Percentiles rank a stretch among this genome's conserved stretches.
These are phyloP conservation scores for Juncus effusus DNA, from an alignment of 176 grass and related monocot species.

Conservation along the genomic window DNA sequence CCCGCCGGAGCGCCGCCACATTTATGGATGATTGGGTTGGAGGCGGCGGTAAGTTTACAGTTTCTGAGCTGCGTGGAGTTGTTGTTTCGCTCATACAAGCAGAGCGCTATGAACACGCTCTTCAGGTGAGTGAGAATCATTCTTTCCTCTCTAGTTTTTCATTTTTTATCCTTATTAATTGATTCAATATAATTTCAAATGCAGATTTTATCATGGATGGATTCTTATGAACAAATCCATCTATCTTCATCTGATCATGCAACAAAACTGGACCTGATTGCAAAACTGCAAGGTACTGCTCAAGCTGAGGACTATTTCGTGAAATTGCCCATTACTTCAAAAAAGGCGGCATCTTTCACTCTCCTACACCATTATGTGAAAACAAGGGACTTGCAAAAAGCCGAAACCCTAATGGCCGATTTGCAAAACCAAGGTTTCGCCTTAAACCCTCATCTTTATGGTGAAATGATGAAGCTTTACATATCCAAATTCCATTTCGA, in stretches of 20 bases:
- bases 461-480: conserved; percentile 87
- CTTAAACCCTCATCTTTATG: conserved; percentile 63
- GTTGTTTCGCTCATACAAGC: conserved; percentile 34
- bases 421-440: conserved; percentile 59
- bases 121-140: conserved; percentile 41
- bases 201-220: conserved; percentile 87
- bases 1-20: conserved; percentile 18
- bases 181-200: conserved; percentile 11
- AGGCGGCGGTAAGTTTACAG: conserved; percentile 28
- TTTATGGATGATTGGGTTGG: conserved; percentile 44
- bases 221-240: conserved; percentile 29
- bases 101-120: conserved; percentile 53
- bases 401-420: conserved; percentile 62
- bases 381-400: conserved; percentile 53
- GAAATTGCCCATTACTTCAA: conserved; percentile 43
- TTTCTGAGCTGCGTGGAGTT: conserved; percentile 34
- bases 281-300: conserved; percentile 34
- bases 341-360: conserved; percentile 60
- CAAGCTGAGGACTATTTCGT: conserved; percentile 68
- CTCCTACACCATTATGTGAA: conserved; percentile 76
- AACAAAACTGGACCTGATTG: conserved; percentile 55
- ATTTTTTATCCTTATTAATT: neutral
- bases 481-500: conserved; percentile 42
- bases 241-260: conserved; percentile 59
- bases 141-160: neutral